A percentile compares a stretch with the other conserved stretches of the same genome.
phyloP scores from a whole-genome alignment of 2,329 filamentous ascomycete genomes.

The Colletotrichum viniferum region DNA sequence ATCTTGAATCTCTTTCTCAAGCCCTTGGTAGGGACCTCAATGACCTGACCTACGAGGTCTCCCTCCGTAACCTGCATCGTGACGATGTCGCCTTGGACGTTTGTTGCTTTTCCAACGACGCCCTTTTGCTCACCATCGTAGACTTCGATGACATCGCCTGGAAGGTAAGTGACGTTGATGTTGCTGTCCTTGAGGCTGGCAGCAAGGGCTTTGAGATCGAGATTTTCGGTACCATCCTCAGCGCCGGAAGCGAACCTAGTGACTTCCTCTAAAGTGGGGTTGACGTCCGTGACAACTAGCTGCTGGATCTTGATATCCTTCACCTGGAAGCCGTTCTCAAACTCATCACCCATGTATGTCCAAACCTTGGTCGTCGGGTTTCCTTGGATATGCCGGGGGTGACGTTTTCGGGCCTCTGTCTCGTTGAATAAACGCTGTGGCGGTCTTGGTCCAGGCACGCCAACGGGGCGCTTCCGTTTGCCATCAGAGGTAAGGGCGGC shows the following conservation, averaged over 20 bases:
- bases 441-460: constrained; percentile 69
- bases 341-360: constrained; percentile 87
- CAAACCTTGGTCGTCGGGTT: constrained; percentile 82
- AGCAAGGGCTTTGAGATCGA: constrained; percentile 89
- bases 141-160: constrained; percentile 95
- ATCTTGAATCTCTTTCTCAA: constrained; percentile 90
- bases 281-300: constrained; percentile 86
- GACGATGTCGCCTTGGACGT: constrained; percentile 90
- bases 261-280: constrained; percentile 91
- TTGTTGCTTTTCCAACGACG: constrained; percentile 82
- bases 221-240: constrained; percentile 90
- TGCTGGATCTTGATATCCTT: constrained; percentile 93
- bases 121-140: constrained; percentile 95
- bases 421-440: constrained; percentile 94
- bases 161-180: constrained; percentile 81
- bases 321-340: constrained; percentile 89
- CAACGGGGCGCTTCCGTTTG: constrained; percentile 79
- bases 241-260: constrained; percentile 89
- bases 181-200: constrained; percentile 87
- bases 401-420: constrained; percentile 86
- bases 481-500: constrained; percentile 54
- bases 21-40: constrained; percentile 91
- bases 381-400: constrained; percentile 65
- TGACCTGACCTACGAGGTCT: constrained; percentile 78
- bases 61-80: constrained; percentile 86